Base-by-base conservation (phyloP, 2,329 filamentous ascomycete genomes). In the Fusarium coicis region DNA sequence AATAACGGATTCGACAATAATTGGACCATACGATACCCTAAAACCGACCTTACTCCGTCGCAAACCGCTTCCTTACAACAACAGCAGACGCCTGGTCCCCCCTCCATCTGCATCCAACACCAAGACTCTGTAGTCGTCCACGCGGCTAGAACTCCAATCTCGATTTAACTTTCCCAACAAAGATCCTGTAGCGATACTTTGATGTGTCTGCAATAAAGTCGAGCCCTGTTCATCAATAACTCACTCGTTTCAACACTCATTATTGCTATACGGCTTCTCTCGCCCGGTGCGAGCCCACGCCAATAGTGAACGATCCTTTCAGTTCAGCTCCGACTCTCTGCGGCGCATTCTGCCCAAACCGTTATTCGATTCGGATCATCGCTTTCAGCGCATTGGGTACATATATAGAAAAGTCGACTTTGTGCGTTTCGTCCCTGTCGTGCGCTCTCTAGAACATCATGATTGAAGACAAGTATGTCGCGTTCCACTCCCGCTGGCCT, bases 391-490 rank as follows among this genome's bases (percentile, higher is more conserved):
- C 62, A 76, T 64, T 46, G 58, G 55, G 40, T 46, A 32, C 60
- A 37, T 18, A 21, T 52, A 40, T 58, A 53, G 47, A 49, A 52
- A 50, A 37, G 49, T 42, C 42, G 23, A 28, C 43, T 54, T 57
- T 40, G 61, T 68, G 66, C 75, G 66, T 63, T 70, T 60, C 46
- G 73, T 73, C 60, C 70, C 70, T 68, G 62, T 55, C 44, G 65
- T 63, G 66, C 66, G 58, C 70, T 73, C 73, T 44, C 68, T 67
- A 44, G 50, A 46, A 66, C 69, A 76, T 62, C 58, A 82, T 83
- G 81, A 72, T 83, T 75, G 81, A 83, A 67, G 81, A 83, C 75
- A 83, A 83, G 81, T 83, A 80, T 63, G 81, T 78, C 68, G 56
- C 56, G 58, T 59, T 54, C 47, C 32, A 30, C 57, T 50, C 60